Conservation (phyloP, 2,329 filamentous ascomycete genomes). For the Setomelanomma holmii region DNA sequence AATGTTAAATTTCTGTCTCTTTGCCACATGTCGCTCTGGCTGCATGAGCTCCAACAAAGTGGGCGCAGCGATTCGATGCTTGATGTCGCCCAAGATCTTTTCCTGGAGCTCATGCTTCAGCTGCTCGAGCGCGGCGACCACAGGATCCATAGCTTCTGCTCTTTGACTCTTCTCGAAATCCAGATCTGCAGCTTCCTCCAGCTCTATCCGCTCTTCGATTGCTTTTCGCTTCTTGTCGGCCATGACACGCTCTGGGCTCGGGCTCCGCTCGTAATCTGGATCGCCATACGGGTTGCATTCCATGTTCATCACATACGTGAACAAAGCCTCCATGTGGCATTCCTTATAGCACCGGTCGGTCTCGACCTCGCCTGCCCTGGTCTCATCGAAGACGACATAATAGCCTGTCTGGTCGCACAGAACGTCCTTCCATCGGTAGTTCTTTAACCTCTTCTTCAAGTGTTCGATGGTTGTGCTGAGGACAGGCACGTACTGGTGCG, state of each 20-base stretch:
- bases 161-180: slow-evolving; percentile 90
- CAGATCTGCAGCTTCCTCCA: slow-evolving; percentile 80
- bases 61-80: slow-evolving; percentile 83
- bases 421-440: slow-evolving; percentile 81
- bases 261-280: slow-evolving; percentile 65
- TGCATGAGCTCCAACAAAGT: slow-evolving; percentile 82
- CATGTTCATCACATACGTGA: slow-evolving; percentile 94
- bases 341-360: slow-evolving; percentile 79
- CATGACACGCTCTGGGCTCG: slow-evolving; percentile 58
- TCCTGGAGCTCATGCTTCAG: slow-evolving; percentile 82
- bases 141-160: slow-evolving; percentile 89
- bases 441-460: slow-evolving; percentile 86
- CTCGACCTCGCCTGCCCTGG: slow-evolving; percentile 76
- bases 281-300: slow-evolving; percentile 76
- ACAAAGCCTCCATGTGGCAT: slow-evolving; percentile 82
- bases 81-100: slow-evolving; percentile 87
- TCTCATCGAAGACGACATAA: slow-evolving; percentile 88
- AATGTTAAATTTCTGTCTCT: slow-evolving; percentile 80
- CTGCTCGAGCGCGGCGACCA: slow-evolving; percentile 79
- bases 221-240: slow-evolving; percentile 64
- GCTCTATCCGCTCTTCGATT: slow-evolving; percentile 70
- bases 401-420: slow-evolving; percentile 86
- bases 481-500: slow-evolving; percentile 85
- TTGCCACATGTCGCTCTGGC: slow-evolving; percentile 79
- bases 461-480: slow-evolving; percentile 85